Evolutionary conservation across 805 yeast species (phyloP).

Genomic region (Schizosaccharomyces osmophilus): DNA sequence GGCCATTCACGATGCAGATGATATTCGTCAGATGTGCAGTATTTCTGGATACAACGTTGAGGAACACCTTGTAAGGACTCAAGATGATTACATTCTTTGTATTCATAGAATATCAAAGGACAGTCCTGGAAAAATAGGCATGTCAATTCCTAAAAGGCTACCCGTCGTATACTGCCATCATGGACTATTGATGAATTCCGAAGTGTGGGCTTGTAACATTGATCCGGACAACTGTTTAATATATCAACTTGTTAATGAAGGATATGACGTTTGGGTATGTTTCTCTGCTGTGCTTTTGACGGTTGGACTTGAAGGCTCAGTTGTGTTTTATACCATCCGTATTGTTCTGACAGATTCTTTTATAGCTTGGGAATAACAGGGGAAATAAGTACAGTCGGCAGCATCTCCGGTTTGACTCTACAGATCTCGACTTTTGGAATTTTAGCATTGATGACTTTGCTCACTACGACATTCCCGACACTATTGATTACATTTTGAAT

Average conservation of each 20-base stretch:
- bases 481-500: constrained; percentile 45
- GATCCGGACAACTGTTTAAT: constrained; percentile 37
- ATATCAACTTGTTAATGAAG: constrained; percentile 47
- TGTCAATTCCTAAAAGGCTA: not conserved
- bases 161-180: constrained; percentile 65
- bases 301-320: not conserved
- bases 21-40: constrained; percentile 20
- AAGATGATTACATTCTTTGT: constrained; percentile 53
- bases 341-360: not conserved
- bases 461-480: constrained; percentile 64
- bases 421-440: constrained; percentile 48
- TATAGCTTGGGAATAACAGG: constrained; percentile 51
- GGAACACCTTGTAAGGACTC: constrained; percentile 52
- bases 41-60: constrained; percentile 48
- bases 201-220: constrained; percentile 40
- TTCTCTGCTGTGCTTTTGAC: not conserved
- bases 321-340: too few species aligned
- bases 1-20: not conserved
- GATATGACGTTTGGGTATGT: constrained; percentile 43
- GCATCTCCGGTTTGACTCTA: constrained; percentile 27
- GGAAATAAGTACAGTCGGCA: constrained; percentile 83
- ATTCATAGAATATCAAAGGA: constrained; percentile 26
- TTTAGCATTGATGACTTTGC: constrained; percentile 84
- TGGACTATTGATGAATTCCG: constrained; percentile 74
- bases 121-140: not conserved